Conservation (phyloP, 441 rosid species). For the Raphanus hybrid region DNA sequence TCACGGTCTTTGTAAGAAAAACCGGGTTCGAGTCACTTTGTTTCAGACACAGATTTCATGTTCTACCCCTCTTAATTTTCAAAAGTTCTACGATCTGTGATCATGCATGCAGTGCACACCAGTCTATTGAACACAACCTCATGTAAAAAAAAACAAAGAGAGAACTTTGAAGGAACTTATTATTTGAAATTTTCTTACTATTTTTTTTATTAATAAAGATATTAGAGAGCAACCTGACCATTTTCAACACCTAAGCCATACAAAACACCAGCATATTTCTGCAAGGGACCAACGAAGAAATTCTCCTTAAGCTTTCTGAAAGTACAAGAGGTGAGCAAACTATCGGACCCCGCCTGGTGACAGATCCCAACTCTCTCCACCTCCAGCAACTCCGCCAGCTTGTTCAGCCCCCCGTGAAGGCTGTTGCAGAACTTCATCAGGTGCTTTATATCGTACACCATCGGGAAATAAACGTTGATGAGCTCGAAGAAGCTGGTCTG, state of each 20-base stretch:
- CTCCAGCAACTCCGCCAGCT: conserved; percentile 57
- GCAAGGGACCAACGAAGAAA: conserved; percentile 3
- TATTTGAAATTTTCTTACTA: not conserved
- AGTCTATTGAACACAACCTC: not conserved
- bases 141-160: not conserved
- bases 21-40: not conserved
- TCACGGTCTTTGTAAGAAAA: conserved; percentile 2
- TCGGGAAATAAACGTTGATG: conserved; percentile 3
- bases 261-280: conserved; percentile 12
- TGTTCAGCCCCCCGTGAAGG: conserved; percentile 43
- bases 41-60: not conserved
- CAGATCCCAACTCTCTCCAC: conserved; percentile 11
- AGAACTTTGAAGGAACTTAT: conserved; percentile 5
- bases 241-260: conserved; percentile 11
- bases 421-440: conserved; percentile 9
- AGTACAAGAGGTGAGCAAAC: conserved; percentile 1
- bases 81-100: not conserved
- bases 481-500: conserved; percentile 1
- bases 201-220: not conserved
- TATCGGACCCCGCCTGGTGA: conserved; percentile 1
- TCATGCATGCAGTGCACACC: not conserved
- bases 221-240: conserved; percentile 10
- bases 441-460: not conserved
- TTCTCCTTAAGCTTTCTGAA: conserved; percentile 9
- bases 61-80: not conserved